Evolutionary conservation across 176 grass and related monocot species (phyloP).

Genomic region (Thinopyrum elongatum): DNA sequence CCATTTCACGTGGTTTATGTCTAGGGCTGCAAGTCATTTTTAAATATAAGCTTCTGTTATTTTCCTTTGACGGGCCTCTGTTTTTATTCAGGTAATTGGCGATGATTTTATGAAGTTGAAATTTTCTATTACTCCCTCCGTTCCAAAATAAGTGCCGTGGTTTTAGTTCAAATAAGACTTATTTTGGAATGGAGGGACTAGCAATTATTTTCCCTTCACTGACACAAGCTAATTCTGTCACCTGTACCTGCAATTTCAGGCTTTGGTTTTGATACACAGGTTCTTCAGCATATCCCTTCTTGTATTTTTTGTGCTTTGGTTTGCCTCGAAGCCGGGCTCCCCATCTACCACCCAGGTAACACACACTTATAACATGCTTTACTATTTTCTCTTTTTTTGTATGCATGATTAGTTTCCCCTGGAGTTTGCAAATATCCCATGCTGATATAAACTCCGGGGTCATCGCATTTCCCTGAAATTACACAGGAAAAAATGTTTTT

Average conservation of each 20-base stretch:
- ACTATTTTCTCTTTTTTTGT: not conserved
- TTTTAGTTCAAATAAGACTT: no score
- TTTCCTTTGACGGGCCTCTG: not conserved
- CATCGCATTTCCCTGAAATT: no score
- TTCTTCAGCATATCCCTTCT: slow-evolving; percentile 94
- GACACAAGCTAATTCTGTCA: slow-evolving; percentile 17
- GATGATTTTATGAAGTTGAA: not conserved
- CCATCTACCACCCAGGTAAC: slow-evolving; percentile 49
- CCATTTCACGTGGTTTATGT: not conserved
- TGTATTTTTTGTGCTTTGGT: slow-evolving; percentile 84
- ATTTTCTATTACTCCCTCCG: not conserved
- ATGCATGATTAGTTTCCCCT: not conserved
- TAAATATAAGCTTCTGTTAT: not conserved
- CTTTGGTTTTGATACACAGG: slow-evolving; percentile 81
- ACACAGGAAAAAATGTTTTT: not conserved
- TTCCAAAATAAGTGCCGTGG: no score
- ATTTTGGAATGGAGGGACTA: no score
- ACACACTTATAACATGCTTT: not conserved
- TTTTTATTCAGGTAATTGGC: not conserved
- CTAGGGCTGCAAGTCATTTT: not conserved
- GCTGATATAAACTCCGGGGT: not conserved
- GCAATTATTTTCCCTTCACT: not conserved
- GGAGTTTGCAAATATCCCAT: not conserved
- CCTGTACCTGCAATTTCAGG: slow-evolving; percentile 55
- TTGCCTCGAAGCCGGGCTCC: slow-evolving; percentile 49